A percentile compares a stretch with the other conserved stretches of the same genome.
Evolutionary conservation across 1,139 yeast genomes (phyloP).

Genomic region (Diutina rugosa): DNA sequence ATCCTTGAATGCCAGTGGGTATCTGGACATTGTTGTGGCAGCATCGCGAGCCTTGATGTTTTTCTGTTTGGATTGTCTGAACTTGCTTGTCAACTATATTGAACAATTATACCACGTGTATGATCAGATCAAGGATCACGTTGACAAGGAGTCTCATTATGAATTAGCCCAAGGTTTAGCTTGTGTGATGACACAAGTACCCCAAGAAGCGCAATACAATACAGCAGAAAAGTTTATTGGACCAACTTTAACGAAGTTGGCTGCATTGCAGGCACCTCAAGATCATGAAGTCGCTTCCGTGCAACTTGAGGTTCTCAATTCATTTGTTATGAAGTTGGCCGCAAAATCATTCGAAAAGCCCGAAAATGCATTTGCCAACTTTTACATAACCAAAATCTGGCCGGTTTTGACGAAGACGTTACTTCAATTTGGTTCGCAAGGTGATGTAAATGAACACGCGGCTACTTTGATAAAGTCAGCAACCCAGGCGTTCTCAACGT

Average conservation of each 20-base stretch:
- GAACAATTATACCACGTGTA: constrained; percentile 72
- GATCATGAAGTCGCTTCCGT: constrained; percentile 35
- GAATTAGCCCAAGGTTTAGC: constrained; percentile 89
- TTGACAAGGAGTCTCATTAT: constrained; percentile 60
- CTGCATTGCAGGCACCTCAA: constrained; percentile 9
- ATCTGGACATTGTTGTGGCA: constrained; percentile 57
- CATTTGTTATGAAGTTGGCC: constrained; percentile 23
- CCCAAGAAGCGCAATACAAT: constrained; percentile 19
- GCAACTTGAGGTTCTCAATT: constrained; percentile 59
- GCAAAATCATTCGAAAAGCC: constrained; percentile 13
- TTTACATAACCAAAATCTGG: constrained; percentile 44
- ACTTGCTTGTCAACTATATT: constrained; percentile 50
- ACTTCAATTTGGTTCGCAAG: constrained; percentile 38
- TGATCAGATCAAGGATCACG: constrained; percentile 39
- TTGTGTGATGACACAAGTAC: constrained; percentile 56
- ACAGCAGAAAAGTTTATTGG: constrained; percentile 44
- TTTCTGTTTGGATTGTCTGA: constrained; percentile 85
- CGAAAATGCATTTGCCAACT: constrained; percentile 42
- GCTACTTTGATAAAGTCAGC: constrained; percentile 57
- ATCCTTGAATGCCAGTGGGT: constrained; percentile 6
- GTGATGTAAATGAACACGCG: constrained; percentile 59
- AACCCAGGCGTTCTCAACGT: constrained; percentile 57
- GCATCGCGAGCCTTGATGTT: constrained; percentile 92
- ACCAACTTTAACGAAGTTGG: constrained; percentile 47
- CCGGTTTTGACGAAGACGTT: constrained; percentile 42